phyloP scores from a whole-genome alignment of 495 filamentous ascomycete genomes.

The Talaromyces adpressus region DNA sequence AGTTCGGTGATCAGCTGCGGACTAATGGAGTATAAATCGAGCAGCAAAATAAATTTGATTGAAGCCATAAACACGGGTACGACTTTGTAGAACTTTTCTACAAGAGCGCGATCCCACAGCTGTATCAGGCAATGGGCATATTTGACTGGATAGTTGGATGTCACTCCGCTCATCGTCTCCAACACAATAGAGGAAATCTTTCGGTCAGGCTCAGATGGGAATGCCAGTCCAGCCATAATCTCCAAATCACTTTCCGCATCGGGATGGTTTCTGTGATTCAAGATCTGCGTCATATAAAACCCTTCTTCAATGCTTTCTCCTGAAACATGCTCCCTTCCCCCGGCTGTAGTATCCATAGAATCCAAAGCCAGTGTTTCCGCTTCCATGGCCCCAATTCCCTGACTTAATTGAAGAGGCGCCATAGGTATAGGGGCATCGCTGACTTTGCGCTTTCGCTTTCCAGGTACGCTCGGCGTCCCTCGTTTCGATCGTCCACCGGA shows the following conservation, averaged over 20 bases:
- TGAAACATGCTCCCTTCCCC: background rate
- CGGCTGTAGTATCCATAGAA: background rate
- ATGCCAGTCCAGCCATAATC: slow-evolving; percentile 36
- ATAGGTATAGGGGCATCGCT: slow-evolving; percentile 43
- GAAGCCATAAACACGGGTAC: slow-evolving; percentile 53
- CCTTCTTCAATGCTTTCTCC: slow-evolving; percentile 9
- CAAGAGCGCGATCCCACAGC: slow-evolving; percentile 57
- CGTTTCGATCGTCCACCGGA: slow-evolving; percentile 40
- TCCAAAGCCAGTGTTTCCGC: slow-evolving; percentile 1
- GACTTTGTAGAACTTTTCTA: slow-evolving; percentile 52
- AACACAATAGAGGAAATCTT: slow-evolving; percentile 52
- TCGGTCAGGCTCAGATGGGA: slow-evolving; percentile 47
- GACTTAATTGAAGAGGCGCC: slow-evolving; percentile 40
- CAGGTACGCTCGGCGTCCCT: slow-evolving; percentile 49
- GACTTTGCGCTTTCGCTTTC: slow-evolving; percentile 56
- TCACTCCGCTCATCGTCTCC: slow-evolving; percentile 39
- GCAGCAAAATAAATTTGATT: slow-evolving; percentile 44
- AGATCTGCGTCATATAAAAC: slow-evolving; percentile 48
- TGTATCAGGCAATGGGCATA: slow-evolving; percentile 46
- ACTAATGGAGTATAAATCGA: slow-evolving; percentile 37
- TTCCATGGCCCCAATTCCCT: slow-evolving; percentile 9
- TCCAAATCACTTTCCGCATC: slow-evolving; percentile 49
- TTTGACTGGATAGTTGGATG: slow-evolving; percentile 41
- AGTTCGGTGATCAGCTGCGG: slow-evolving; percentile 43
- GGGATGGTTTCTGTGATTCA: slow-evolving; percentile 46